Evolutionary conservation across 176 grass and related monocot genomes (phyloP), one percentile per base, ranked within the genome.

Genomic region (Oryza punctata): DNA sequence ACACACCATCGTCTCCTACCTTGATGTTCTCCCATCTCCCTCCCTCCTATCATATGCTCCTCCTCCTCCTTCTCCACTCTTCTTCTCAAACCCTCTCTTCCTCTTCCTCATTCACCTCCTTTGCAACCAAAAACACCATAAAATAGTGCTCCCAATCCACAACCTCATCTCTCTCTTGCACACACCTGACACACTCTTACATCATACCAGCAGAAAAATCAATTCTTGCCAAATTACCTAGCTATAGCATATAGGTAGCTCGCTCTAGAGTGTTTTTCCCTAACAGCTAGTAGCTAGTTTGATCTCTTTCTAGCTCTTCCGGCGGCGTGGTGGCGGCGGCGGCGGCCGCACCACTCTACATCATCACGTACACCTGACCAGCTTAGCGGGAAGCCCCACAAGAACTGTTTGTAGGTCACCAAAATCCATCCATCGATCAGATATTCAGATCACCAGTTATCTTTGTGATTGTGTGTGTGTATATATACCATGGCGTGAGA

Each of bases 71-170:
- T 9, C 30, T 16, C n/a, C 57, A 24, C 7, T 24, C 72, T 63
- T 69, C 67, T 83, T 65, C 72, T 74, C 68, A 16, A 57, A 28
- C 61, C 74, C 43, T 78, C 84, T 46, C 45, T 47, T 15, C 3
- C 13, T 12, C 12, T 47, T 47, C 45, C 12, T 40, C 38, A 4
- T 35, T 6, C 3, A 0, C 13, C 70, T 77, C 80, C 74, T 91
- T 81, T 73, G 82, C 73, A 69, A 35, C 72, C 79, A 70, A 84
- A 65, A 88, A 76, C 85, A 65, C 78, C 91, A 92, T 85, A 88
- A 85, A 91, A 89, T 91, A 89, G 70, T 79, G 63, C 63, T 21
- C 28, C 28, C 82, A 54, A 91, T 80, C 81, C 81, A 28, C 65
- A 24, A 38, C 46, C 80, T 19, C n/a, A 8, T 29, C 59, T 11